These are phyloP conservation scores for Didymella glomerata DNA, from an alignment of 2,329 filamentous ascomycete genomes.

Conservation along the genomic window DNA sequence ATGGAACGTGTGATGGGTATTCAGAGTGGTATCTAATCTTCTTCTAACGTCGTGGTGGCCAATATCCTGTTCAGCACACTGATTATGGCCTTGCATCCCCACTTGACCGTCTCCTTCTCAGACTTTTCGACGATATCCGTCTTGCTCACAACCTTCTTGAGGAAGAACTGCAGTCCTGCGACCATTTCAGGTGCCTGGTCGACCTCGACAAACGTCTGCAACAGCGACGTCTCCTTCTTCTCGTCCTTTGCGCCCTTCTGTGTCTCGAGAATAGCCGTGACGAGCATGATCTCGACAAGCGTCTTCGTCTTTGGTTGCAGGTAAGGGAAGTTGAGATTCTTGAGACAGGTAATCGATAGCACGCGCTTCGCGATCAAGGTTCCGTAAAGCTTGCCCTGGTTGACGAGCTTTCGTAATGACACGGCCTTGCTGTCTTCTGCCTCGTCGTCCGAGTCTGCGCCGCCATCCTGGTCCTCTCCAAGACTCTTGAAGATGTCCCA, in stretches of 20 bases:
- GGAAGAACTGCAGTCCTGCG: slow-evolving; percentile 78
- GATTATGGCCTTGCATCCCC: slow-evolving; percentile 53
- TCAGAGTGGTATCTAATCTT: slow-evolving; percentile 40
- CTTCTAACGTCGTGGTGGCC: slow-evolving; percentile 49
- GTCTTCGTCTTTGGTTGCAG: slow-evolving; percentile 77
- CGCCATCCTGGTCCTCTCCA: slow-evolving; percentile 76
- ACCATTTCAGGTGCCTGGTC: slow-evolving; percentile 73
- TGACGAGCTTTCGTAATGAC: slow-evolving; percentile 68
- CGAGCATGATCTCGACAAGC: slow-evolving; percentile 82
- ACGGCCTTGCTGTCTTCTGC: slow-evolving; percentile 61
- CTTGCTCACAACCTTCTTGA: slow-evolving; percentile 76
- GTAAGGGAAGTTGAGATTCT: slow-evolving; percentile 80
- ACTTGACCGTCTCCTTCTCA: slow-evolving; percentile 61
- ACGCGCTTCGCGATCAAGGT: slow-evolving; percentile 67
- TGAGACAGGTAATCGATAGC: slow-evolving; percentile 65
- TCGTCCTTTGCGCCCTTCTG: slow-evolving; percentile 58
- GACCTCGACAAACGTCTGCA: slow-evolving; percentile 71
- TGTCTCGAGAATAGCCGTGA: slow-evolving; percentile 75
- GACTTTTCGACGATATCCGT: slow-evolving; percentile 62
- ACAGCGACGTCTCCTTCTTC: slow-evolving; percentile 66
- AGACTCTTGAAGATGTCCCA: slow-evolving; percentile 87
- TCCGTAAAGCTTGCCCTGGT: slow-evolving; percentile 72
- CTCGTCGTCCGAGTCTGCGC: slow-evolving; percentile 65
- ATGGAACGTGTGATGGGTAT: slow-evolving; percentile 2
- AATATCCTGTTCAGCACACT: slow-evolving; percentile 49